Evolutionary conservation across 805 yeast genomes (phyloP), one percentile per base, ranked within the genome.

Genomic region (Cyberlindnera mississippiensis): DNA sequence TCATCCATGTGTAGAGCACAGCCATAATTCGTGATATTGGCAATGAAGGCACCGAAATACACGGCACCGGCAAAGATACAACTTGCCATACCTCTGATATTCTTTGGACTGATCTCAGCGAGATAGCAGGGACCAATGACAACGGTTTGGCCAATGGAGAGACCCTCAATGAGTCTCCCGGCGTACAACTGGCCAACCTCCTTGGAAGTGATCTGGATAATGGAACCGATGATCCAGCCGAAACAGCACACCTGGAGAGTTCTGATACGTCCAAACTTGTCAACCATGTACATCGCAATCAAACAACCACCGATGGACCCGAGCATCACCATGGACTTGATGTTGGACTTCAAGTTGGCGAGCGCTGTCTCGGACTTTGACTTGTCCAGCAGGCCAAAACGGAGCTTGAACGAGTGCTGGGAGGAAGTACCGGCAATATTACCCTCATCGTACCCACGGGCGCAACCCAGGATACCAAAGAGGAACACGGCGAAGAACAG

Each of bases 381-480:
- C 4, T 62, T 52, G 49, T 73, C 75, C 13, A 59, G 52, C 18
- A 78, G 62, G 0, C 78, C 78, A 51, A 75, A 75, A 37, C 59
- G 56, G 6, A 52, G 39, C 24, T 52, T 58, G 54, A 78, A 78
- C 0, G 74, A 62, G 4, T 48, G 44, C 50, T 71, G 78, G 10
- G 72, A 64, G 16, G 71, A 60, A 6, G 69, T 59, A 11, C 77
- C 78, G 8, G 76, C 60, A 27, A 72, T 65, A 45, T 60, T 60
- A 27, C 82, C 82, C 55, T 78, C 82, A 55, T 78, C 82, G 35
- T 65, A 69, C 12, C 82, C 83, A 57, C 83, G 60, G 5, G 78
- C 77, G 27, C 73, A 65, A 6, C 83, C 83, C 33, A 76, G 56
- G 14, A 76, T 55, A 35, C 82, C 83, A 58, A 76, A 78, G 2